Percentiles rank a stretch among this genome's conserved stretches.
These are phyloP conservation scores for Fusarium equiseti DNA, from an alignment of 2,329 filamentous ascomycete genomes.

Conservation along the genomic window DNA sequence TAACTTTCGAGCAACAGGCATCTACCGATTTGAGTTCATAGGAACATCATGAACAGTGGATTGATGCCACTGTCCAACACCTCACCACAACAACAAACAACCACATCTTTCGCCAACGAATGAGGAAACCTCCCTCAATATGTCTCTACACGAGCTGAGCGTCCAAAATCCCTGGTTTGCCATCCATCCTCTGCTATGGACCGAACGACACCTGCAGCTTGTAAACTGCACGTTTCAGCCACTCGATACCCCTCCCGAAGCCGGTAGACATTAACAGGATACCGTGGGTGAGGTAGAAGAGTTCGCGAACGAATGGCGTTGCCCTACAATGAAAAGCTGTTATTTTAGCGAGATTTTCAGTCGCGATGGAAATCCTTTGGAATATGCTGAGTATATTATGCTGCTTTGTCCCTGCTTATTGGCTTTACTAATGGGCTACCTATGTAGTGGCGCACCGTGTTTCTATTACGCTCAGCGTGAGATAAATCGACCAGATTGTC, in stretches of 20 bases:
- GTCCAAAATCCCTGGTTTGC: background rate
- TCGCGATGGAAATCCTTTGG: background rate
- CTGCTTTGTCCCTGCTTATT: background rate
- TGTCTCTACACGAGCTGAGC: background rate
- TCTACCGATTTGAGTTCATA: too few relatives aligned
- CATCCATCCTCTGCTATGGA: background rate
- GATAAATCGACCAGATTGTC: background rate
- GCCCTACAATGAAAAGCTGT: background rate
- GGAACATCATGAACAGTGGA: too few relatives aligned
- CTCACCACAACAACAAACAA: background rate
- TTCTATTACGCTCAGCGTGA: background rate
- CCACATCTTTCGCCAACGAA: rapidly evolving
- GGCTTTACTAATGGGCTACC: background rate
- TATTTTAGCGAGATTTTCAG: background rate
- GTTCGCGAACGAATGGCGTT: background rate
- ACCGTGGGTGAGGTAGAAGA: background rate
- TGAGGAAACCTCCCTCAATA: background rate
- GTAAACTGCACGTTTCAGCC: rapidly evolving
- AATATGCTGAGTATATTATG: background rate
- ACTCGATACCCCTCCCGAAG: background rate
- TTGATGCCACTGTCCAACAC: background rate
- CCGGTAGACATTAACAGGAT: background rate
- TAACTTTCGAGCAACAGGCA: too few relatives aligned
- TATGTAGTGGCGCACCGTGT: background rate
- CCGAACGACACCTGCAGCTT: background rate